phyloP scores from a whole-genome alignment of 1,139 yeast species.

The Yamadazyma diddensiae region DNA sequence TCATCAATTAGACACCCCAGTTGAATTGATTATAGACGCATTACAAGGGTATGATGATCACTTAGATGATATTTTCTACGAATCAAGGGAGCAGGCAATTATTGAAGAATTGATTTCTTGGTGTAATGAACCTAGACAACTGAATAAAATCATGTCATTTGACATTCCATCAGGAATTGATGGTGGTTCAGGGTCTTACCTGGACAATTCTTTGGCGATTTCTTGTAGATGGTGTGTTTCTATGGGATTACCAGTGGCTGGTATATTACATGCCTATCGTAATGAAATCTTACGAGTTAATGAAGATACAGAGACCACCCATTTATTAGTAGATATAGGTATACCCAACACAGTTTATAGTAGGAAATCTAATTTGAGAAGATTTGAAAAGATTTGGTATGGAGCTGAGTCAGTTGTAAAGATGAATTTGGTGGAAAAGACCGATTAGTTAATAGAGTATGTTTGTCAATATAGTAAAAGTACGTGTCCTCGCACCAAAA shows the following conservation, averaged over 20 bases:
- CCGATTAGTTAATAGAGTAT: no score
- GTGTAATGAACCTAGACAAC: constrained; percentile 57
- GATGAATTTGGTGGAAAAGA: constrained; percentile 8
- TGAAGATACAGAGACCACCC: constrained; percentile 38
- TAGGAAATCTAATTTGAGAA: constrained; percentile 38
- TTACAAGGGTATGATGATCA: constrained; percentile 80
- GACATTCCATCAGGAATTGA: constrained; percentile 87
- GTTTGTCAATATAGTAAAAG: neutral
- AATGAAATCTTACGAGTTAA: constrained; percentile 27
- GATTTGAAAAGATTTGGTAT: constrained; percentile 45
- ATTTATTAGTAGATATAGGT: constrained; percentile 67
- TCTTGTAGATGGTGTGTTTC: constrained; percentile 58
- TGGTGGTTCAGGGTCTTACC: constrained; percentile 70
- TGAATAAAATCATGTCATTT: constrained; percentile 58
- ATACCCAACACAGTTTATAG: constrained; percentile 53
- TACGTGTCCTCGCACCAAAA: neutral
- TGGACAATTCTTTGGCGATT: constrained; percentile 29
- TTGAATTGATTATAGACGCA: constrained; percentile 77
- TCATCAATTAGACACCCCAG: constrained; percentile 63
- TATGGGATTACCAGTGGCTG: constrained; percentile 71
- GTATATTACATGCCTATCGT: constrained; percentile 60
- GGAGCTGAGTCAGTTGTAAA: constrained; percentile 31
- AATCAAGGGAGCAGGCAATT: constrained; percentile 40
- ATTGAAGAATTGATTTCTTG: constrained; percentile 44
- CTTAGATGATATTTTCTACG: constrained; percentile 47